Evolutionary conservation across 1,284 basidiomycete species (phyloP).

Genomic region (Leccinum pachyderme): DNA sequence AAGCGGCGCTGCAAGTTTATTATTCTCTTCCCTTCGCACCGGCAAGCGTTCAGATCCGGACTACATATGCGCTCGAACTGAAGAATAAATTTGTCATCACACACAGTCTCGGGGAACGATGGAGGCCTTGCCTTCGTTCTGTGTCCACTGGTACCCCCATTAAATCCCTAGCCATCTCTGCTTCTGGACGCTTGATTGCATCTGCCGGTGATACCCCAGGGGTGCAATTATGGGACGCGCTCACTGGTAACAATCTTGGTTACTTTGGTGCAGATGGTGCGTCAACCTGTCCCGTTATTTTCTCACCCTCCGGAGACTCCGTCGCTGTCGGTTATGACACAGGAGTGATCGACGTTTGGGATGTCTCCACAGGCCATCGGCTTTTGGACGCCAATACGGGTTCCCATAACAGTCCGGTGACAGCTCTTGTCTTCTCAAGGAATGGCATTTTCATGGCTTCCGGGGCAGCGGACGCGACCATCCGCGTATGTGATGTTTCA

Average conservation of each 20-base stretch:
- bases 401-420: slow-evolving; percentile 8
- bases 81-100: slow-evolving; percentile 13
- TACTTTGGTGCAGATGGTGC: slow-evolving; percentile 8
- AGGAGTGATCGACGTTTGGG: slow-evolving; percentile 23
- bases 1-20: slow-evolving; percentile 23
- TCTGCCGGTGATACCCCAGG: slow-evolving; percentile 18
- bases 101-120: slow-evolving; percentile 14
- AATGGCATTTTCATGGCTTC: slow-evolving; percentile 14
- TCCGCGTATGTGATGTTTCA: slow-evolving; percentile 17
- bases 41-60: slow-evolving; percentile 11
- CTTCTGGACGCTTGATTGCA: slow-evolving; percentile 17
- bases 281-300: slow-evolving; percentile 19
- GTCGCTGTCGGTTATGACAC: slow-evolving; percentile 21
- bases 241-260: slow-evolving; percentile 18
- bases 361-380: slow-evolving; percentile 18
- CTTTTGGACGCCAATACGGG: slow-evolving; percentile 1
- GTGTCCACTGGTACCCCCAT: slow-evolving; percentile 11
- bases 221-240: slow-evolving; percentile 21
- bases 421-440: slow-evolving; percentile 13
- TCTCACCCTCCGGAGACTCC: slow-evolving; percentile 22
- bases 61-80: slow-evolving; percentile 14
- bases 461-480: slow-evolving; percentile 14
- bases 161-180: slow-evolving; percentile 19
- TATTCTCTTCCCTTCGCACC: slow-evolving; percentile 18
- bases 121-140: slow-evolving; percentile 16